Conservation (phyloP, 1,284 basidiomycete genomes). For the Sparassis latifolia region DNA sequence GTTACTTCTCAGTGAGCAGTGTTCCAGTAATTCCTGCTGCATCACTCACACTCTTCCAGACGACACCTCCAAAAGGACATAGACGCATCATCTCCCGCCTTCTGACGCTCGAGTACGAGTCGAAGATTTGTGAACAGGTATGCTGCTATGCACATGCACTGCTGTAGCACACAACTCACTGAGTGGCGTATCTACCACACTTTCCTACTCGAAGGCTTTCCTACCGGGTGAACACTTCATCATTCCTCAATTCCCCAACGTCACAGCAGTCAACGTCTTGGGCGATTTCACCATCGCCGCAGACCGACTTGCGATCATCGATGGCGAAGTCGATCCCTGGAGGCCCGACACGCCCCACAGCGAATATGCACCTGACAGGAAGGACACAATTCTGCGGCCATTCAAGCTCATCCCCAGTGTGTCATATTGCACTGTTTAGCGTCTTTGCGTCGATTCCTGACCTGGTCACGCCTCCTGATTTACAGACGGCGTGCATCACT, state of each 20-base stretch:
- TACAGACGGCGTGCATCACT: slow-evolving; percentile 83
- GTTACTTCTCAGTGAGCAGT: slow-evolving; percentile 68
- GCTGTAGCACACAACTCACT: neutral
- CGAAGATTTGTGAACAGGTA: slow-evolving; percentile 76
- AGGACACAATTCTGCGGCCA: slow-evolving; percentile 70
- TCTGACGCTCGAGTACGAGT: slow-evolving; percentile 71
- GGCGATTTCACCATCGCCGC: slow-evolving; percentile 74
- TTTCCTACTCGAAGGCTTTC: slow-evolving; percentile 51
- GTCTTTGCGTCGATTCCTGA: neutral
- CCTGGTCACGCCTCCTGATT: neutral
- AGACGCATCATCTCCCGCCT: slow-evolving; percentile 72
- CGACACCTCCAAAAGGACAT: slow-evolving; percentile 56
- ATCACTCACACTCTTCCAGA: slow-evolving; percentile 31
- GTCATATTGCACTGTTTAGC: slow-evolving; percentile 18
- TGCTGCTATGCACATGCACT: slow-evolving; percentile 3
- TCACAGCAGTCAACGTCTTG: slow-evolving; percentile 73
- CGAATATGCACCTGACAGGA: slow-evolving; percentile 61
- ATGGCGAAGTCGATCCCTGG: slow-evolving; percentile 91
- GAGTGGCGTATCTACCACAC: neutral
- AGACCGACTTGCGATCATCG: slow-evolving; percentile 81
- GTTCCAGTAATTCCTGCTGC: neutral
- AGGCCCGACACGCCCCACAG: slow-evolving; percentile 83
- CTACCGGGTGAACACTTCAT: slow-evolving; percentile 70
- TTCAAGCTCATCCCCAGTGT: slow-evolving; percentile 86
- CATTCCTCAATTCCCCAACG: slow-evolving; percentile 70